Evolutionary conservation across 2,329 filamentous ascomycete genomes (phyloP).

Genomic region (Dryadomyces quercus-mongolicae): DNA sequence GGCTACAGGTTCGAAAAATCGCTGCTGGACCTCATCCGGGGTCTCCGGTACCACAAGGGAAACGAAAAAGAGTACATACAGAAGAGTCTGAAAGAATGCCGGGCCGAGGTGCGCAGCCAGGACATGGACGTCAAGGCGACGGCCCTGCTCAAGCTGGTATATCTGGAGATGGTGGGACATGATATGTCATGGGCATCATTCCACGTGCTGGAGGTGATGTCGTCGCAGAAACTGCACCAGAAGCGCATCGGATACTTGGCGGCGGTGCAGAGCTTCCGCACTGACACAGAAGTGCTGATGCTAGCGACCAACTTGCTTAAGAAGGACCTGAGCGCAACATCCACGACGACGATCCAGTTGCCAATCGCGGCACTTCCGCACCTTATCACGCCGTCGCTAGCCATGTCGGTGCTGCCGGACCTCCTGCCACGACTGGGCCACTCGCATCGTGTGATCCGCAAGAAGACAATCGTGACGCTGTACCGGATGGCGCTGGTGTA

Average conservation of each 20-base stretch:
- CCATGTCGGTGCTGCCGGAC: constrained; percentile 79
- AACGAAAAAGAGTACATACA: constrained; percentile 93
- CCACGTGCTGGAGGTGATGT: constrained; percentile 98
- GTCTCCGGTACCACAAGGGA: constrained; percentile 89
- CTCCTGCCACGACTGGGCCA: constrained; percentile 78
- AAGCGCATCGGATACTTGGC: constrained; percentile 93
- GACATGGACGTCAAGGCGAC: constrained; percentile 98
- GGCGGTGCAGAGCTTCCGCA: constrained; percentile 88
- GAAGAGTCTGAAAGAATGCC: constrained; percentile 88
- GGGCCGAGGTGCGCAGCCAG: constrained; percentile 78
- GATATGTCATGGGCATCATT: constrained; percentile 99
- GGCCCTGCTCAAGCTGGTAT: constrained; percentile 87
- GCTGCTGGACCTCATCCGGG: constrained; percentile 95
- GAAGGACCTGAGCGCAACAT: constrained; percentile 72
- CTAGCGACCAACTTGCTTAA: constrained; percentile 92
- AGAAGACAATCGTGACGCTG: constrained; percentile 91
- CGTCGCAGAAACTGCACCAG: constrained; percentile 83
- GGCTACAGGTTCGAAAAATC: constrained; percentile 92
- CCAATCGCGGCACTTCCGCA: constrained; percentile 87
- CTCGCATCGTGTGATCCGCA: constrained; percentile 73
- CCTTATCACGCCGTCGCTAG: constrained; percentile 83
- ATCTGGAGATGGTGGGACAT: constrained; percentile 97
- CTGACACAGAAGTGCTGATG: constrained; percentile 96
- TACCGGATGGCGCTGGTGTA: constrained; percentile 94
- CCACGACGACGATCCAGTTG: constrained; percentile 67